These are phyloP conservation scores for Acacia melanoxylon DNA, from an alignment of 306 rosid species.

Conservation along the genomic window DNA sequence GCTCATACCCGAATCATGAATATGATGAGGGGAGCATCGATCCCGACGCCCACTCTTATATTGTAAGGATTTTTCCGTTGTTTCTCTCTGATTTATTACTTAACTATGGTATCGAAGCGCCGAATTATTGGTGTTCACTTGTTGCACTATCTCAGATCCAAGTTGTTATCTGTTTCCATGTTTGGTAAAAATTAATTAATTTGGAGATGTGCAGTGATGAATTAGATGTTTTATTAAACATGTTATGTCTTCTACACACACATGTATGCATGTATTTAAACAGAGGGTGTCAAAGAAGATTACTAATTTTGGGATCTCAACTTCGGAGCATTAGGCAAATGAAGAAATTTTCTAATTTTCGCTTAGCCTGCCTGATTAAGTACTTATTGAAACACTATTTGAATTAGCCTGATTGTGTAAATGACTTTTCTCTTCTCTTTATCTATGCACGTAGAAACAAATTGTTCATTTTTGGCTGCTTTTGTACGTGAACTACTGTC, in stretches of 20 bases:
- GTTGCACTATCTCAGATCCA: constrained; percentile 38
- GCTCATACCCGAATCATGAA: constrained; percentile 53
- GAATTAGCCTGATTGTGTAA: neutral
- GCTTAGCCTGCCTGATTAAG: neutral
- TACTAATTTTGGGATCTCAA: constrained; percentile 14
- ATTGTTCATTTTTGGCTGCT: neutral
- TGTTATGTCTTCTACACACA: neutral
- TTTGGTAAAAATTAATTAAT: neutral
- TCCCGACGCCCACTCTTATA: constrained; percentile 68
- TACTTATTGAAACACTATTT: constrained; percentile 9
- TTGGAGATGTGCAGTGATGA: constrained; percentile 2
- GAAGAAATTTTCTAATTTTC: neutral
- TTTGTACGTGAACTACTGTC: neutral
- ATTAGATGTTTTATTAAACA: neutral
- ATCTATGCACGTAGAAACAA: neutral
- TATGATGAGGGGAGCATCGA: constrained; percentile 60
- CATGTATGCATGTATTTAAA: neutral
- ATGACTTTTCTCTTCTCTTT: neutral
- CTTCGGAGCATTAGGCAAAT: constrained; percentile 6
- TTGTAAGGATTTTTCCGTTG: constrained; percentile 52
- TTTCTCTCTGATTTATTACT: neutral
- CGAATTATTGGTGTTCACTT: constrained; percentile 19
- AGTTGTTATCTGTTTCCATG: neutral
- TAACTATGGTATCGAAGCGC: constrained; percentile 3
- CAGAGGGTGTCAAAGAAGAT: neutral